Evolutionary conservation across 2,329 filamentous ascomycete genomes (phyloP), one percentile per base, ranked within the genome.

Genomic region (Fusarium odoratissimum): DNA sequence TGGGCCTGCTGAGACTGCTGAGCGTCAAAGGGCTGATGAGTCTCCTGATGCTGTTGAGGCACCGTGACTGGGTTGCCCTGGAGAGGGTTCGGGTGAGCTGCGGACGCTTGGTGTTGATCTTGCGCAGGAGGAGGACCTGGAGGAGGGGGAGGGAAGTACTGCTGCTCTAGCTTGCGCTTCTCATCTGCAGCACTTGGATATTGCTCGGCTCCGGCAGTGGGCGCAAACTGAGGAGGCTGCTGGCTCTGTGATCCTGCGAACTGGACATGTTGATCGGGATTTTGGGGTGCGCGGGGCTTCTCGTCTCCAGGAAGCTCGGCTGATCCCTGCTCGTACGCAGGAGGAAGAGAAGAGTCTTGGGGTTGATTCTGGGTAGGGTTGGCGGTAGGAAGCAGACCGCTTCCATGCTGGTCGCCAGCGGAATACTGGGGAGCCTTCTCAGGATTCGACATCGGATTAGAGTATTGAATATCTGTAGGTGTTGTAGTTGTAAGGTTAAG

Each of bases 111-210:
- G 16, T 72, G 37, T 42, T 74, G 75, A 19, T 71, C 63, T 6
- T 70, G 64, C n/a, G 69, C 45, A 13, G 74, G 73, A 45, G 77
- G 73, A 41, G 76, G 75, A 6, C 75, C 75, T 0, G 75, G 75
- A 54, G 76, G 76, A 64, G 76, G 76, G 33, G 76, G 77, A 14
- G 78, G 76, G 62, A 76, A 77, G 45, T 78, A 61, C 23, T 68
- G 72, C 45, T 72, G 67, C 25, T 76, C 45, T 23, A 70, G 58
- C 12, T 58, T 64, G 44, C 67, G 66, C 42, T 78, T 56, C 41
- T 74, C 52, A 2, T 64, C 69, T 23, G 45, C 31, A 35, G 64
- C 42, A 35, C 71, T 55, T 13, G 69, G 67, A 30, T 69, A 54
- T 33, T 65, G 60, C 17, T 57, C 68, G 3, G 19, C 19, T 35